Percentiles rank a stretch among this genome's conserved stretches.
Evolutionary conservation across 2,329 filamentous ascomycete genomes (phyloP).

Genomic region (Fusarium torreyae): DNA sequence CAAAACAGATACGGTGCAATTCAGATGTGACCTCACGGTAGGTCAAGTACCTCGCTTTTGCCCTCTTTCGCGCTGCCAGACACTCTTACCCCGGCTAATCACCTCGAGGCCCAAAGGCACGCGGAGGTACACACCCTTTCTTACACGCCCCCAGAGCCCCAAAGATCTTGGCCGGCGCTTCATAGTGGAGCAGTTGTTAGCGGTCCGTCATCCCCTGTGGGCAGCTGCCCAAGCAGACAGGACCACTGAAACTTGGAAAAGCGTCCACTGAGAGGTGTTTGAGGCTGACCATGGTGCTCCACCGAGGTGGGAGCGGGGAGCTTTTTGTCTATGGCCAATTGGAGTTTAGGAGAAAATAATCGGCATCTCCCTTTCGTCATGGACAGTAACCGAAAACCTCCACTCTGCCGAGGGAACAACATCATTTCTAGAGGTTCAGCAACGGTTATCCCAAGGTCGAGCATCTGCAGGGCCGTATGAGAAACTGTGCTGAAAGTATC

Average conservation of each 20-base stretch:
- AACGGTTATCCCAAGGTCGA: constrained; percentile 25
- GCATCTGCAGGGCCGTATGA: constrained; percentile 30
- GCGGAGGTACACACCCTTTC: constrained; percentile 15
- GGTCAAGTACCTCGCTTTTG: constrained; percentile 36
- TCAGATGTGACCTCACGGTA: constrained; percentile 36
- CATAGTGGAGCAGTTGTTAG: constrained; percentile 20
- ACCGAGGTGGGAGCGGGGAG: constrained; percentile 22
- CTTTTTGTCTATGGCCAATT: constrained; percentile 29
- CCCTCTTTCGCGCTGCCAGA: constrained; percentile 15
- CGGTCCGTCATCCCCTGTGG: constrained; percentile 15
- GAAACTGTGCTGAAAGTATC: constrained; percentile 43
- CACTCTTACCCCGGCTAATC: constrained; percentile 33
- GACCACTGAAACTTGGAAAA: constrained; percentile 28
- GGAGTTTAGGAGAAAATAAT: constrained; percentile 48
- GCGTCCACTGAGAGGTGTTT: constrained; percentile 17
- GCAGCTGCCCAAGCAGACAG: constrained; percentile 22
- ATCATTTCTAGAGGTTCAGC: constrained; percentile 25
- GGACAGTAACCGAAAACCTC: constrained; percentile 51
- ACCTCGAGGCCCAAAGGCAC: constrained; percentile 30
- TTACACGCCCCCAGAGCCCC: constrained; percentile 28
- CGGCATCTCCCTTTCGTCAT: constrained; percentile 51
- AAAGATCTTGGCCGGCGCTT: constrained; percentile 24
- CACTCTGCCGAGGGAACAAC: constrained; percentile 50
- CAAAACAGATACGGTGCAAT: constrained; percentile 38
- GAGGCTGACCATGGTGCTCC: constrained; percentile 9